Base-by-base conservation (phyloP, 805 yeast genomes). In the Diddensiella transvaalensis region DNA sequence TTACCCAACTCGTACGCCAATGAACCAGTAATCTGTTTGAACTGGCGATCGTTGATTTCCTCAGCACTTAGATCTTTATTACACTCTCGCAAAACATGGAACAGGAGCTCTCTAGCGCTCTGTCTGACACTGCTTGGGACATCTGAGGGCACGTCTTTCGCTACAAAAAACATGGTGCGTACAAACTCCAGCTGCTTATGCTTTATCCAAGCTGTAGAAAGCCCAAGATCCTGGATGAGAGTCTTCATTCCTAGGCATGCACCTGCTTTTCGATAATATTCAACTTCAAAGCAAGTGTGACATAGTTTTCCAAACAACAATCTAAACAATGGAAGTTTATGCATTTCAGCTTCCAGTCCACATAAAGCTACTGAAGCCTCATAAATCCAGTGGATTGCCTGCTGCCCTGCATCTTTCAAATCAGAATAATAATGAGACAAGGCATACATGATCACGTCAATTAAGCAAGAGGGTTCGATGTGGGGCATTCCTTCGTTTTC, bases 1-100 rank as follows among this genome's bases (percentile, higher is more conserved):
- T 93, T 89, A 35, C 95, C 93, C 50, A 93, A 75, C 62, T 93
- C 99, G 60, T 89, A 89, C 1, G 91, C 96, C 55, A 95, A 74
- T 22, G 91, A 84, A n/a, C 96, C 88, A 30, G 87, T 80, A 22
- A 93, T 74, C 11, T 90, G 83, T 57, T 83, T 87, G 65, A 88
- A 83, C 23, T 87, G 83, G 56, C 86, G 84, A 49, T 84, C 72
- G 21, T 80, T 53, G 76, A 85, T 79, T 4, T 82, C 80, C 35
- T 79, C 82, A 40, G 79, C 80, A 0, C 83, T 73, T 1, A 83
- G 71, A 29, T 73, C 82, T 22, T 68, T 64, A 61, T 86, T 87
- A 58, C 95, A 88, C 4, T 77, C 79, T 29, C 69, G 74, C 32
- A 95, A 65, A 17, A 89, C 72, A 44, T 78, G 75, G 48, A 82